These are phyloP conservation scores for Alternaria solani DNA, from an alignment of 2,329 filamentous ascomycete species.

Conservation along the genomic window DNA sequence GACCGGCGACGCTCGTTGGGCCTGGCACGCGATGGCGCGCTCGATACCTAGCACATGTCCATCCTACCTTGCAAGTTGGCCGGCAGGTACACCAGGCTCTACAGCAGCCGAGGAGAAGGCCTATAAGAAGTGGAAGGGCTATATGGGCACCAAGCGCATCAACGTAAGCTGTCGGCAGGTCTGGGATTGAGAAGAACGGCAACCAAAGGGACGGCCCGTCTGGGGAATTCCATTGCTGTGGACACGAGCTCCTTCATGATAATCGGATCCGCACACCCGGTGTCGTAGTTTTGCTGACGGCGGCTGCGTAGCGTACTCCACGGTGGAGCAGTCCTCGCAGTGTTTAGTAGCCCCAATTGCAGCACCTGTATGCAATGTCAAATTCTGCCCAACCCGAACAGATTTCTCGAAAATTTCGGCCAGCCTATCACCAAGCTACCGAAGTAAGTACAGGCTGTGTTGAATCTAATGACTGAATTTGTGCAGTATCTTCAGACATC, in stretches of 20 bases:
- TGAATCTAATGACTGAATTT: not conserved
- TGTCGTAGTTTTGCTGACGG: slow-evolving; percentile 2
- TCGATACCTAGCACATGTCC: slow-evolving; percentile 84
- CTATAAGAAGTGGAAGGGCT: slow-evolving; percentile 52
- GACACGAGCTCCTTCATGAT: slow-evolving; percentile 5
- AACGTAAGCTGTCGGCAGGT: slow-evolving; percentile 54
- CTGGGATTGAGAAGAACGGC: slow-evolving; percentile 40
- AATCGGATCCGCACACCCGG: slow-evolving; percentile 1
- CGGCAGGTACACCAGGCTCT: slow-evolving; percentile 54
- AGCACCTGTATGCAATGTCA: slow-evolving; percentile 1
- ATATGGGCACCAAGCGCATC: slow-evolving; percentile 51
- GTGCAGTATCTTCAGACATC: not conserved
- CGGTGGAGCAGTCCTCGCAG: slow-evolving; percentile 5
- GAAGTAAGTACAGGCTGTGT: not conserved
- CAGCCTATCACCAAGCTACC: not conserved
- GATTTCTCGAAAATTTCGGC: not conserved
- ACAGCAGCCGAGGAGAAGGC: slow-evolving; percentile 41
- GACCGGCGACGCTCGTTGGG: slow-evolving; percentile 80
- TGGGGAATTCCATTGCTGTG: slow-evolving; percentile 5
- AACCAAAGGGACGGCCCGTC: slow-evolving; percentile 14
- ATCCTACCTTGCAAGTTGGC: slow-evolving; percentile 77
- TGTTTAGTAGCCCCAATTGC: not conserved
- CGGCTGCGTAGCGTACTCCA: not conserved
- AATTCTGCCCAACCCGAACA: not conserved
- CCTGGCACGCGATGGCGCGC: slow-evolving; percentile 95